Evolutionary conservation across 78 protist genomes (phyloP).

Genomic region (Creolimax fragrantissima): DNA sequence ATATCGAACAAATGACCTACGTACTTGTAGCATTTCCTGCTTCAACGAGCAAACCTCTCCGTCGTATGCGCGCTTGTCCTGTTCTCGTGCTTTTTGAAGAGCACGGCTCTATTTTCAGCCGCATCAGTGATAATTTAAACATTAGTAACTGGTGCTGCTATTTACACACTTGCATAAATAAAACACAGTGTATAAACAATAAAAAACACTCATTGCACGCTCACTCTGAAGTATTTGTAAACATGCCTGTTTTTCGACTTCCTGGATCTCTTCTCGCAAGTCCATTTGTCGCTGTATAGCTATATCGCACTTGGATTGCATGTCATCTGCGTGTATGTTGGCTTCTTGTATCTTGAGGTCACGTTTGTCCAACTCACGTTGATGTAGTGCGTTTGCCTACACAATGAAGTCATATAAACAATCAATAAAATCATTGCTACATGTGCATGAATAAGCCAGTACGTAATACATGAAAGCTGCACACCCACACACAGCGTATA

Average conservation of each 20-base stretch:
- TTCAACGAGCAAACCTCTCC: too few species aligned
- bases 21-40: too few species aligned
- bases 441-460: neutral
- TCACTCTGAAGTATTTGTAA: too few species aligned
- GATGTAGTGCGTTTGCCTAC: neutral
- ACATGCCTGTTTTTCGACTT: neutral
- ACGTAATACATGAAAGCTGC: neutral
- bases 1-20: too few species aligned
- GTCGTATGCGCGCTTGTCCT: too few species aligned
- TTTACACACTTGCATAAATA: neutral
- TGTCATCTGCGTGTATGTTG: neutral
- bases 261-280: neutral
- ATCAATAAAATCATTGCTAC: neutral
- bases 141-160: neutral
- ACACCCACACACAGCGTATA: neutral
- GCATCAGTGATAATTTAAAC: neutral
- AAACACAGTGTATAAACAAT: neutral
- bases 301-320: neutral
- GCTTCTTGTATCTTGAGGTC: neutral
- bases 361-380: neutral
- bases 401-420: neutral
- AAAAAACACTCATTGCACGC: too few species aligned
- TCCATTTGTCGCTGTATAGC: neutral
- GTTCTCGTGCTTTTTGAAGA: neutral
- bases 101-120: neutral